These are phyloP conservation scores for Cetraspora pellucida DNA, from an alignment of 192 early-diverging fungal species.

Conservation along the genomic window DNA sequence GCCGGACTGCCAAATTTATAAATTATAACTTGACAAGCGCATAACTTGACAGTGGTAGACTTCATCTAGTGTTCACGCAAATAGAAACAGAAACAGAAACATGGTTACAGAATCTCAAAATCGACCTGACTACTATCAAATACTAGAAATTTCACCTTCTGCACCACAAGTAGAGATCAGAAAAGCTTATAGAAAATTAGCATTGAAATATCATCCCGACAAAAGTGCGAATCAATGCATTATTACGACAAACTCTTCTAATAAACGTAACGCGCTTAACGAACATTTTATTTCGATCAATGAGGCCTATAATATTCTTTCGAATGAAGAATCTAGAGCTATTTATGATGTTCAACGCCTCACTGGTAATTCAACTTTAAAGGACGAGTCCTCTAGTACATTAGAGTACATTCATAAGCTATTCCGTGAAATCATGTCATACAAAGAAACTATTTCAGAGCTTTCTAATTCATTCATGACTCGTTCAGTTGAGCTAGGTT, in stretches of 20 bases:
- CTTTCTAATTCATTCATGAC: not conserved
- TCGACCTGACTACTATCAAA: slow-evolving; percentile 71
- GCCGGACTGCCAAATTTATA: too few relatives aligned
- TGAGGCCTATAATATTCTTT: slow-evolving; percentile 19
- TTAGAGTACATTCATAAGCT: not conserved
- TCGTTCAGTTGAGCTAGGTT: not conserved
- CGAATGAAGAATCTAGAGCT: not conserved
- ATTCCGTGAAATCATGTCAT: slow-evolving; percentile 25
- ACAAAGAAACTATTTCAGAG: slow-evolving; percentile 19
- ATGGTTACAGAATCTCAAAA: not conserved
- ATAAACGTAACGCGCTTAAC: not conserved
- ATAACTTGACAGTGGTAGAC: too few relatives aligned
- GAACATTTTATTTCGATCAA: slow-evolving; percentile 27
- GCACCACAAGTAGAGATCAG: slow-evolving; percentile 87
- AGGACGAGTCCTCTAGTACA: not conserved
- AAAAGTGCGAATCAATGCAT: slow-evolving; percentile 44
- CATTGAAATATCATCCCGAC: slow-evolving; percentile 88
- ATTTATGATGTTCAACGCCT: slow-evolving; percentile 1
- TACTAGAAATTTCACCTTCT: slow-evolving; percentile 75
- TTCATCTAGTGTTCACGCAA: too few relatives aligned
- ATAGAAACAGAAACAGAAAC: too few relatives aligned
- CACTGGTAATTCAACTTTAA: not conserved
- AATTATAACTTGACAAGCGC: too few relatives aligned
- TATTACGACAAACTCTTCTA: not conserved
- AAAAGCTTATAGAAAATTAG: slow-evolving; percentile 98